Evolutionary conservation across 2,329 filamentous ascomycete genomes (phyloP), one percentile per base, ranked within the genome.

Genomic region (Sporothrix protearum): DNA sequence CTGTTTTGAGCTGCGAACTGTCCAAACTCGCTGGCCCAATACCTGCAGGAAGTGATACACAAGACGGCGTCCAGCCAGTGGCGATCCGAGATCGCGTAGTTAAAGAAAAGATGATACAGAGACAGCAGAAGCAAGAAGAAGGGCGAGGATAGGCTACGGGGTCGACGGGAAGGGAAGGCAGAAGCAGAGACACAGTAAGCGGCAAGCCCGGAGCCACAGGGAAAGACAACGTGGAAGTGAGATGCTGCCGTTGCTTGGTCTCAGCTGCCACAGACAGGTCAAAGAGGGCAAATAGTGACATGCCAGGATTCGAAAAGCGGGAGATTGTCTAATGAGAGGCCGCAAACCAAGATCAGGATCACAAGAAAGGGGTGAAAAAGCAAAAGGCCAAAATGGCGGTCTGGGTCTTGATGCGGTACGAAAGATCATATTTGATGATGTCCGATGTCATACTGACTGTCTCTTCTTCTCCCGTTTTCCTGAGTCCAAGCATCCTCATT

Each of bases 181-280:
- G 36, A 16, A 16, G 51, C 33, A 57, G 66, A 45, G 12, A 57
- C 66, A 33, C 8, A 19, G 22, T 25, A 57, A 57, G 59, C 51
- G 51, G 53, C 39, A 36, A n/a, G 33, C 68, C 49, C 28, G 53
- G 14, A 42, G 45, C 22, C 30, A 33, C 42, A 51, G 45, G 70
- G 45, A 33, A 68, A 8, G 39, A 6, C 55, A 71, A 64, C 66
- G 71, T 71, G 71, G 57, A 53, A 33, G 25, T 68, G 66, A 64
- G 55, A 49, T 71, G 33, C 14, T 51, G 67, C 66, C 67, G 36
- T 39, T 69, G 4, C 25, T 9, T 49, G 57, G 55, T 71, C 45
- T 71, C 71, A 71, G 55, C 63, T 45, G 1, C 42, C 22, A 8
- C 16, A 45, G 33, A 10, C 19, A 9, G 8, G 63, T 9, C 25